These are phyloP conservation scores for Cytospora piceicola DNA, from an alignment of 2,329 filamentous ascomycete genomes.

Conservation along the genomic window DNA sequence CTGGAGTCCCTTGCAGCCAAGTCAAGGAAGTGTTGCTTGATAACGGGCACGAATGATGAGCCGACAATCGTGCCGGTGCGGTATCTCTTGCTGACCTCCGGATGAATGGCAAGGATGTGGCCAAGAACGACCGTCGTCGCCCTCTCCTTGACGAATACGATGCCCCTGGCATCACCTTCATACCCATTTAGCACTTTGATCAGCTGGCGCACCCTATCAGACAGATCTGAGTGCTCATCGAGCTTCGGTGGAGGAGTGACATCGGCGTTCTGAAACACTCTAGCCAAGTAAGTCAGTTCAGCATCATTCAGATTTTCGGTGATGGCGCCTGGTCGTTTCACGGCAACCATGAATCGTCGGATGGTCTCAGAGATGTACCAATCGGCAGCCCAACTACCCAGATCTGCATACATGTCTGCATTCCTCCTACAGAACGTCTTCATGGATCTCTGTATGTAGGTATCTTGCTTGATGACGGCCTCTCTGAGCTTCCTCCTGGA, in stretches of 20 bases:
- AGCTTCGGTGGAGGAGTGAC: background rate
- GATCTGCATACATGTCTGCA: conserved; percentile 54
- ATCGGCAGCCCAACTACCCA: conserved; percentile 72
- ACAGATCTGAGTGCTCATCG: conserved; percentile 43
- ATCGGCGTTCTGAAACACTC: conserved; percentile 42
- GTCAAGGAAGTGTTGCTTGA: conserved; percentile 47
- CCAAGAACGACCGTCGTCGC: conserved; percentile 63
- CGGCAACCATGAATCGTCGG: conserved; percentile 37
- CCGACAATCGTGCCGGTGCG: conserved; percentile 61
- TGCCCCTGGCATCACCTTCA: conserved; percentile 54
- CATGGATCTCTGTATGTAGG: conserved; percentile 60
- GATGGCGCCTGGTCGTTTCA: conserved; percentile 33
- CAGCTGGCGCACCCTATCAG: conserved; percentile 62
- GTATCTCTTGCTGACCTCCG: conserved; percentile 51
- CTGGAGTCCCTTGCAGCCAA: conserved; percentile 40
- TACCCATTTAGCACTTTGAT: conserved; percentile 53
- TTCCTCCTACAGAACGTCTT: conserved; percentile 56
- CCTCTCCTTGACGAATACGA: conserved; percentile 70
- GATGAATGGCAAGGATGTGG: conserved; percentile 59
- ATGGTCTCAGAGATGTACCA: conserved; percentile 62
- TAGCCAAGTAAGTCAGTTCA: conserved; percentile 61
- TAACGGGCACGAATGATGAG: conserved; percentile 45
- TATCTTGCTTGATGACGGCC: conserved; percentile 50
- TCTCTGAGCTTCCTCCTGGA: conserved; percentile 45
- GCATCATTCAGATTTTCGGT: conserved; percentile 50